These are phyloP conservation scores for Vitis cinerea DNA, from an alignment of 164 flowering plant genomes.

Conservation along the genomic window DNA sequence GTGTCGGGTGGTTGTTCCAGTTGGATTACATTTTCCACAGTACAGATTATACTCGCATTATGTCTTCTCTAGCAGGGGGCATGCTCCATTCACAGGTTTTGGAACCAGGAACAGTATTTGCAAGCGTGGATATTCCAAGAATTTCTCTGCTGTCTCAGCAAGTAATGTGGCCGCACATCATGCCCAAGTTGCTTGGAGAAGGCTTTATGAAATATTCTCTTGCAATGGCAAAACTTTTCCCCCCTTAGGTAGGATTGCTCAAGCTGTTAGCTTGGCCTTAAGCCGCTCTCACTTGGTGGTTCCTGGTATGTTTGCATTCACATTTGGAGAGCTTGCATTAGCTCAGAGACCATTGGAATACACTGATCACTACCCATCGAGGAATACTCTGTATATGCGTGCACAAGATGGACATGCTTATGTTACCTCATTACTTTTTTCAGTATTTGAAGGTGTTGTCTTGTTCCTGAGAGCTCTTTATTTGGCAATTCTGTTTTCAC, in stretches of 20 bases:
- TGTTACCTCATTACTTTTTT: conserved; percentile 40
- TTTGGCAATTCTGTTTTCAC: conserved; percentile 60
- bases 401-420: conserved; percentile 56
- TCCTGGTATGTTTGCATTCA: conserved; percentile 58
- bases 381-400: conserved; percentile 42
- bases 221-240: conserved; percentile 28
- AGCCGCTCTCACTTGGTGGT: conserved; percentile 51
- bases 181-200: conserved; percentile 61
- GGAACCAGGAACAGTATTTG: conserved; percentile 20
- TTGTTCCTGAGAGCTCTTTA: conserved; percentile 54
- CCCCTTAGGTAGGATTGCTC: conserved; percentile 52
- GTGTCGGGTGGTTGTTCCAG: conserved; percentile 16
- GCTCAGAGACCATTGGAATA: conserved; percentile 39
- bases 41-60: conserved; percentile 24
- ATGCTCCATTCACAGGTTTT: conserved; percentile 12
- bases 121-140: conserved; percentile 15
- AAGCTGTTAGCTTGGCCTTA: conserved; percentile 67
- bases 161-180: conserved; percentile 27
- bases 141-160: conserved; percentile 18
- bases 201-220: conserved; percentile 40
- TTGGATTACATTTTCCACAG: conserved; percentile 20
- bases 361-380: conserved; percentile 28
- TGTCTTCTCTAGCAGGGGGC: conserved; percentile 24
- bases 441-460: conserved; percentile 47
- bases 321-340: conserved; percentile 52